Evolutionary conservation across 192 early-diverging fungal species (phyloP), one percentile per base, ranked within the genome.

Genomic region (Linnemannia schmuckeri): DNA sequence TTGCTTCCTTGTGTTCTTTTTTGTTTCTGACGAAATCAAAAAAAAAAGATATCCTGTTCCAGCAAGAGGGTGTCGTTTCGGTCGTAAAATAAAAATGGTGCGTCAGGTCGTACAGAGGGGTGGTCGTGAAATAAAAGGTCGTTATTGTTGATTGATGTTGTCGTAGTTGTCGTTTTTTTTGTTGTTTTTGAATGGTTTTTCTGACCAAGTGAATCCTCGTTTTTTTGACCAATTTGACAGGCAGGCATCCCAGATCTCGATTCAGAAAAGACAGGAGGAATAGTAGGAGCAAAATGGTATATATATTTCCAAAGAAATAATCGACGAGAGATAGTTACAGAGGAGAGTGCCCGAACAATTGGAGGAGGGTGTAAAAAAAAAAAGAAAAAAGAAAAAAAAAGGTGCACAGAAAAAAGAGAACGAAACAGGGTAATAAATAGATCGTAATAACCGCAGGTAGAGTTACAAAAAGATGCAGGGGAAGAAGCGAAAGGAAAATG

Each of bases 31-130:
- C n/a, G 55, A 27, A 66, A 33, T 10, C n/a, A 33, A 66, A 66
- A 66, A 66, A 66, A 66, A 66, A 66, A 61, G 15, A 54, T n/a
- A 66, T 66, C 61, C 61, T 66, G 61, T 66, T 66, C 61, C 61
- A 66, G 61, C 61, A 66, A 33, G 1, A 30, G 61, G 27, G 61
- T 27, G 61, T 66, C 61, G 61, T 66, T 27, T 66, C 61, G 61
- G 61, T 66, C 61, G 30, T 66, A 33, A 66, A 61, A 54, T 54
- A 10, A 66, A 66, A 66, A 66, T 66, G 30, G 57, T 30, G 61
- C 61, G 61, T 66, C 61, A 66, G 61, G 61, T 66, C 61, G 27
- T 66, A 13, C 61, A 66, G 61, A 66, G 27, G 30, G 61, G 55
- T 66, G 61, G 30, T 66, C 30, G 61, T 66, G 24, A 33, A 66